phyloP scores from a whole-genome alignment of 2,329 filamentous ascomycete species.

The Epichloe sibirici region DNA sequence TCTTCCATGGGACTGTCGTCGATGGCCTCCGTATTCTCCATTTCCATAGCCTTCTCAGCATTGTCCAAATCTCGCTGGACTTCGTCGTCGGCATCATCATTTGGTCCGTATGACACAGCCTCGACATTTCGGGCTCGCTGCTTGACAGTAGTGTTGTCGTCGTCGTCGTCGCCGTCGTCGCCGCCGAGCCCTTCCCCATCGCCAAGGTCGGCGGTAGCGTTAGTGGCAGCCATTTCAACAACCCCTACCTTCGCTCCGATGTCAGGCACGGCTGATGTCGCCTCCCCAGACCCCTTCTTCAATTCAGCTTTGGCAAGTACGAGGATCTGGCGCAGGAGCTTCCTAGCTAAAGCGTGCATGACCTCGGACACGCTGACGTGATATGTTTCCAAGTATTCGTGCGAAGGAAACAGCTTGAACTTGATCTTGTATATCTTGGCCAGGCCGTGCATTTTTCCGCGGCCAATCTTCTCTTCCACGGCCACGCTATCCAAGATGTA shows the following conservation, averaged over 20 bases:
- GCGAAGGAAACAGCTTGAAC: slow-evolving; percentile 70
- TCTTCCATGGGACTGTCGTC: slow-evolving; percentile 34
- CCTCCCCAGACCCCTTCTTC: slow-evolving; percentile 61
- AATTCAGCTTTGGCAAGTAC: slow-evolving; percentile 63
- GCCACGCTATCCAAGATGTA: slow-evolving; percentile 72
- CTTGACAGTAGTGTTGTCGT: slow-evolving; percentile 65
- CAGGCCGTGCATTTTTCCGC: slow-evolving; percentile 52
- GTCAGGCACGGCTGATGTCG: slow-evolving; percentile 61
- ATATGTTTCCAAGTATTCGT: slow-evolving; percentile 78
- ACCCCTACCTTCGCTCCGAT: slow-evolving; percentile 46
- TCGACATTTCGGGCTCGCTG: slow-evolving; percentile 64
- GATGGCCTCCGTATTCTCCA: slow-evolving; percentile 34
- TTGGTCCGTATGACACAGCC: slow-evolving; percentile 78
- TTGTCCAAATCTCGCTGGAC: slow-evolving; percentile 54
- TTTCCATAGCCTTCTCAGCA: slow-evolving; percentile 39
- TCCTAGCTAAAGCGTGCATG: slow-evolving; percentile 63
- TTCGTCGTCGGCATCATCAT: slow-evolving; percentile 80
- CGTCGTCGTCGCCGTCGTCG: slow-evolving; percentile 65
- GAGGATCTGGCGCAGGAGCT: slow-evolving; percentile 62
- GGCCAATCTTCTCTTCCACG: slow-evolving; percentile 68
- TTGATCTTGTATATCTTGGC: slow-evolving; percentile 79
- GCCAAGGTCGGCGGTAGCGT: slow-evolving; percentile 21
- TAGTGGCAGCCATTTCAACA: slow-evolving; percentile 35
- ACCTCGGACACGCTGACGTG: slow-evolving; percentile 72
- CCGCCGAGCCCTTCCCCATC: slow-evolving; percentile 37